Percentiles rank a stretch among this genome's conserved stretches.
Evolutionary conservation across 2,329 filamentous ascomycete genomes (phyloP).

Genomic region (Stagonosporopsis cucurbitacearum): DNA sequence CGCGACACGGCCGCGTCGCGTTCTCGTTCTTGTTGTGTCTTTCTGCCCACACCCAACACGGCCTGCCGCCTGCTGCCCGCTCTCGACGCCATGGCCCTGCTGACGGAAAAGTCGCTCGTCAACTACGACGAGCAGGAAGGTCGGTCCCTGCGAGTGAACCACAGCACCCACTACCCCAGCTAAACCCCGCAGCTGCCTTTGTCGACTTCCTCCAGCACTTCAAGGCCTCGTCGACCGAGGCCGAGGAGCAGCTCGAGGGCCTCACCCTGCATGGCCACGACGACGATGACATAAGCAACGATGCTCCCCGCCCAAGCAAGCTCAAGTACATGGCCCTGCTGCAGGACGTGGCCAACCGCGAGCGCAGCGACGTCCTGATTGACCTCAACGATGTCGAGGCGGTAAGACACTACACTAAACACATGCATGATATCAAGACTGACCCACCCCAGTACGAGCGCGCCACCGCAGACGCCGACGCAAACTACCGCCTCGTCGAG

Average conservation of each 20-base stretch:
- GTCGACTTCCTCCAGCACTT: slow-evolving; percentile 87
- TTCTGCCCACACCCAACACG: slow-evolving; percentile 2
- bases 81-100: slow-evolving; percentile 75
- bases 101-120: slow-evolving; percentile 77
- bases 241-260: slow-evolving; percentile 81
- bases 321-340: slow-evolving; percentile 89
- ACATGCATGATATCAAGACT: too few species aligned
- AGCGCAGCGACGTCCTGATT: slow-evolving; percentile 77
- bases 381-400: slow-evolving; percentile 86
- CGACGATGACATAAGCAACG: slow-evolving; percentile 93
- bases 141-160: slow-evolving; percentile 56
- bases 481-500: slow-evolving; percentile 71
- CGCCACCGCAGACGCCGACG: slow-evolving; percentile 65
- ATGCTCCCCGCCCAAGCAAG: slow-evolving; percentile 65
- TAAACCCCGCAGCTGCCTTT: slow-evolving; percentile 70
- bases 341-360: slow-evolving; percentile 84
- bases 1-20: too few species aligned
- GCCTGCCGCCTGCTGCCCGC: slow-evolving; percentile 14
- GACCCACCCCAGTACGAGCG: slow-evolving; percentile 88
- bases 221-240: slow-evolving; percentile 76
- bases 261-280: slow-evolving; percentile 86
- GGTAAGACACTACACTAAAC: too few species aligned
- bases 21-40: too few species aligned
- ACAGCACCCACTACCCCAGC: slow-evolving; percentile 27
- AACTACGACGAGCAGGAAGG: slow-evolving; percentile 88